A percentile compares a stretch with the other conserved stretches of the same genome.
Conservation (phyloP, 257 asterid genomes). For the Galeopsis tetrahit region DNA sequence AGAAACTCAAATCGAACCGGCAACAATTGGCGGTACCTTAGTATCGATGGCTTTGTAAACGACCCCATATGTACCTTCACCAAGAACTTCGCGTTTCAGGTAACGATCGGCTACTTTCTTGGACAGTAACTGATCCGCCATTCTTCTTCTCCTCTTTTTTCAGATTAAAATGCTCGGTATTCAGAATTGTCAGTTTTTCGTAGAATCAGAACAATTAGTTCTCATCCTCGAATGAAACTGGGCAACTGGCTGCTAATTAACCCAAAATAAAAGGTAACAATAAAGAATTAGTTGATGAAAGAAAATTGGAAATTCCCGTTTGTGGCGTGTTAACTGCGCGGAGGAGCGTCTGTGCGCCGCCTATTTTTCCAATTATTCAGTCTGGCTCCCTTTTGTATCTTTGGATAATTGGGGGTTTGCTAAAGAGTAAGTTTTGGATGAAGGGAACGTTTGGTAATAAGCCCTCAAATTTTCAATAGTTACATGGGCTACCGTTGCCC, state of each 20-base stretch:
- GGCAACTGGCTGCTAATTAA: constrained; percentile 1
- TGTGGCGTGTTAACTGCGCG: constrained; percentile 31
- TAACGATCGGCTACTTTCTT: constrained; percentile 94
- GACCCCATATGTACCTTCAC: constrained; percentile 94
- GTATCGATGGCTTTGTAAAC: constrained; percentile 91
- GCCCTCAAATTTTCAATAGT: background rate
- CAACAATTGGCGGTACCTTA: constrained; percentile 49
- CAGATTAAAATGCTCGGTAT: constrained; percentile 14
- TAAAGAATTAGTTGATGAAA: background rate
- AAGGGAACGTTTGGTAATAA: background rate
- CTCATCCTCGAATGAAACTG: constrained; percentile 2
- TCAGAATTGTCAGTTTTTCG: constrained; percentile 19
- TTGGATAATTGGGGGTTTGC: constrained; percentile 14
- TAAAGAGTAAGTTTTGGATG: background rate
- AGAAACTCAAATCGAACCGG: background rate
- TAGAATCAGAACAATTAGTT: background rate
- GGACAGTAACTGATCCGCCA: constrained; percentile 56
- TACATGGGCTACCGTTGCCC: too few relatives aligned
- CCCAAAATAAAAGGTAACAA: background rate
- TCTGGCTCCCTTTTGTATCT: constrained; percentile 3
- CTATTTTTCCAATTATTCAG: background rate
- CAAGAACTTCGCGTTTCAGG: constrained; percentile 79
- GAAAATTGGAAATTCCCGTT: background rate
- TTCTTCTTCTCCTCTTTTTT: constrained; percentile 31
- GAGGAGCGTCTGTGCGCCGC: constrained; percentile 26